These are phyloP conservation scores for Fraxinus floribunda DNA, from an alignment of 305 asterid genomes.

Conservation along the genomic window DNA sequence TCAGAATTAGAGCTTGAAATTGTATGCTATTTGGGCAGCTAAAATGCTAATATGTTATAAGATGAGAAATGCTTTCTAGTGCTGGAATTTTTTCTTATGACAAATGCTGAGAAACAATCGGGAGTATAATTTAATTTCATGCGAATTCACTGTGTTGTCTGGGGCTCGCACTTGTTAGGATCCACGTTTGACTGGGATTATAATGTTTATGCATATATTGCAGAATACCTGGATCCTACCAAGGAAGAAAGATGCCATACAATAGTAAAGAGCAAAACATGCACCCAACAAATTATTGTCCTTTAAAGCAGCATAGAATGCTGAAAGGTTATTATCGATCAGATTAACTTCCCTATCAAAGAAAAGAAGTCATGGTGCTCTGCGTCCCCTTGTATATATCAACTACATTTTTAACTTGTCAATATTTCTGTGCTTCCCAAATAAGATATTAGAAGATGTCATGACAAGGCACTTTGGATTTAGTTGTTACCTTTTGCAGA, in stretches of 20 bases:
- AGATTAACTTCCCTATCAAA: not conserved
- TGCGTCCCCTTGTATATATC: not conserved
- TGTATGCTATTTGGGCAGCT: not conserved
- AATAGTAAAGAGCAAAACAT: not conserved
- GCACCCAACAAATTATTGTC: not conserved
- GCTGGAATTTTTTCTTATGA: not conserved
- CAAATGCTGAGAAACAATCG: not conserved
- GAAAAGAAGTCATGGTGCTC: slow-evolving; percentile 1
- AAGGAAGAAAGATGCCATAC: not conserved
- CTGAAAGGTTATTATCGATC: not conserved
- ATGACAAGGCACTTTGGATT: not conserved
- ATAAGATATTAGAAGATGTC: not conserved
- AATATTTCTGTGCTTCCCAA: not conserved
- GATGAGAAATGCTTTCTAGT: not conserved
- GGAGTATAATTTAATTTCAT: not conserved
- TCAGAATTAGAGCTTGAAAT: not conserved
- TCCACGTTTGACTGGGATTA: not conserved
- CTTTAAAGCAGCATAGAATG: not conserved
- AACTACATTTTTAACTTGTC: not conserved
- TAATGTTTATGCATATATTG: not conserved
- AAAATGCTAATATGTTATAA: not conserved
- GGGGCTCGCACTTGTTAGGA: not conserved
- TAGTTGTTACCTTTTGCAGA: not conserved
- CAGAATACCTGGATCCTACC: not conserved
- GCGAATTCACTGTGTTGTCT: not conserved